A percentile compares a stretch with the other conserved stretches of the same genome.
Evolutionary conservation across 164 flowering plant genomes (phyloP).

Genomic region (Sedum album): DNA sequence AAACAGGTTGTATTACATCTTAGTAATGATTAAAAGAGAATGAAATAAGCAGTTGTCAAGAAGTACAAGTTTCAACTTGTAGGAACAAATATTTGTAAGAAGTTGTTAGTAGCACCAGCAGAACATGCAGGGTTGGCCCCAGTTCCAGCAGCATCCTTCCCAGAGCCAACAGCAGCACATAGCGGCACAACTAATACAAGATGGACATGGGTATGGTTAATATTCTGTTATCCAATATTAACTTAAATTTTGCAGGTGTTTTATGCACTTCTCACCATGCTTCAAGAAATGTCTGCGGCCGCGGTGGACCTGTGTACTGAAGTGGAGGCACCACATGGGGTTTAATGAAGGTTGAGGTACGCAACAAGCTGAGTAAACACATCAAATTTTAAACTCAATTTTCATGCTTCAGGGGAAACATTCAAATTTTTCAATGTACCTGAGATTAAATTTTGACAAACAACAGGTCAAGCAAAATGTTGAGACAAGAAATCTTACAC

Average conservation of each 20-base stretch:
- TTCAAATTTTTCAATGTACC: too few relatives aligned
- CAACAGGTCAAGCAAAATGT: neutral
- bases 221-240: neutral
- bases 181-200: neutral
- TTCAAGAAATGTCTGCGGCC: neutral
- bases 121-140: neutral
- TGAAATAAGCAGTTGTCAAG: too few relatives aligned
- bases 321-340: neutral
- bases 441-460: too few relatives aligned
- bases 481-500: neutral
- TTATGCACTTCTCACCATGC: neutral
- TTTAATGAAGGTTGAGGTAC: neutral
- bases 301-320: neutral
- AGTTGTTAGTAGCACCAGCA: neutral
- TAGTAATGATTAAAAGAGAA: neutral
- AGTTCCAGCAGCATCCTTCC: neutral
- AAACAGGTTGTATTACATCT: neutral
- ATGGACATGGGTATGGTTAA: neutral
- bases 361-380: neutral
- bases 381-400: neutral
- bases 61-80: neutral
- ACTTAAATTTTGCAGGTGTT: neutral
- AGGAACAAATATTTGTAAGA: neutral
- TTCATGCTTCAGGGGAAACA: too few relatives aligned
- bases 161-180: slow-evolving; percentile 5